These are phyloP conservation scores for Serendipita sp. DNA, from an alignment of 768 basidiomycete genomes.

Conservation along the genomic window DNA sequence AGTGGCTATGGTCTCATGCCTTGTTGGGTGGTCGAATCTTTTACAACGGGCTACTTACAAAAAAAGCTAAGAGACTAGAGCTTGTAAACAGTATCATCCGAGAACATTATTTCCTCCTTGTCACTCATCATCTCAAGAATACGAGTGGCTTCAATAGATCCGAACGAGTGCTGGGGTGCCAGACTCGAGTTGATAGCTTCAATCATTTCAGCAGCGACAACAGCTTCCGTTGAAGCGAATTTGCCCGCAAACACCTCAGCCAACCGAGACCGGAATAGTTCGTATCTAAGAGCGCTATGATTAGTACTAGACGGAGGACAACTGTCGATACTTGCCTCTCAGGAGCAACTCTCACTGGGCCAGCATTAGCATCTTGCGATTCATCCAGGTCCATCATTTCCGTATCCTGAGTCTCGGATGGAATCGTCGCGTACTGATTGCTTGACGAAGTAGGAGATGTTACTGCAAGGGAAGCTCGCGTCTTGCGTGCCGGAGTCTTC, in stretches of 20 bases:
- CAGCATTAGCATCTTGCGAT: constrained; percentile 21
- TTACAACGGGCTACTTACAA: no score
- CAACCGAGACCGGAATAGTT: constrained; percentile 65
- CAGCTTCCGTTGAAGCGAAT: constrained; percentile 60
- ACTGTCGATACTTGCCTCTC: constrained; percentile 35
- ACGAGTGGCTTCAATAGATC: constrained; percentile 60
- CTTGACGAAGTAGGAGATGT: constrained; percentile 19
- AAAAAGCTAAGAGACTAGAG: constrained; percentile 26
- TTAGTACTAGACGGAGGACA: constrained; percentile 5
- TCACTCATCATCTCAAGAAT: constrained; percentile 59
- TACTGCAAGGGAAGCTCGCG: not conserved
- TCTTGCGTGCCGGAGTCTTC: not conserved
- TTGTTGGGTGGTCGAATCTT: no score
- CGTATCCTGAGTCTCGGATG: constrained; percentile 15
- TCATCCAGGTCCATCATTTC: constrained; percentile 25
- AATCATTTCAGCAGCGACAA: constrained; percentile 53
- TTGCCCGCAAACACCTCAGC: constrained; percentile 50
- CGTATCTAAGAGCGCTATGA: constrained; percentile 30
- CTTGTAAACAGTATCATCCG: constrained; percentile 74
- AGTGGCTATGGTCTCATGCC: not conserved
- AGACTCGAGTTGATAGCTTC: constrained; percentile 65
- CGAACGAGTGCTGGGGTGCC: constrained; percentile 49
- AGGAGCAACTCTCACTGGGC: constrained; percentile 23
- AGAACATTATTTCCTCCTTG: constrained; percentile 71
- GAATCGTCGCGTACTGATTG: constrained; percentile 14